phyloP scores from a whole-genome alignment of 2,329 filamentous ascomycete genomes.

The Pseudocercospora cruenta region DNA sequence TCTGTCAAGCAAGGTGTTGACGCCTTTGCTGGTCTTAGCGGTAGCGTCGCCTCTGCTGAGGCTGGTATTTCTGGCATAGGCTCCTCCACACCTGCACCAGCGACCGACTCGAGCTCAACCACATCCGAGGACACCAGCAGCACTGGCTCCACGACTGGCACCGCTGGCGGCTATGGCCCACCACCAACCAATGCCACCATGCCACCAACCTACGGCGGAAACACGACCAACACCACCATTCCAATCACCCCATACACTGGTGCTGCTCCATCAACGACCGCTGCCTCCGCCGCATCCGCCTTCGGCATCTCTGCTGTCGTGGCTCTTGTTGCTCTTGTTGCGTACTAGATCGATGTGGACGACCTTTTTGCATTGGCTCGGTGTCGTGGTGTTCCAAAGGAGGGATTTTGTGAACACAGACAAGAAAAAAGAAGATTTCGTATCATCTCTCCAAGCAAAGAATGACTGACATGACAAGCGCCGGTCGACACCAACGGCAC shows the following conservation, averaged over 20 bases:
- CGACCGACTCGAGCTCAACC: not conserved
- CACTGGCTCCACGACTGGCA: not conserved
- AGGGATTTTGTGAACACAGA: not conserved
- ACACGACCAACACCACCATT: slow-evolving; percentile 4
- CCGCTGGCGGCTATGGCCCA: slow-evolving; percentile 6
- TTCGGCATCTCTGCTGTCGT: slow-evolving; percentile 2
- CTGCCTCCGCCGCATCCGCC: not conserved
- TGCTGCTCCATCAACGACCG: not conserved
- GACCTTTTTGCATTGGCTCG: not conserved
- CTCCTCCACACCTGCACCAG: not conserved
- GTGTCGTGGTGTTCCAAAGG: not conserved
- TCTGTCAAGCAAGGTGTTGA: not conserved
- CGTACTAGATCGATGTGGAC: not conserved
- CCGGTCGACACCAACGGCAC: slow-evolving; percentile 2
- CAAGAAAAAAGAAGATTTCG: not conserved
- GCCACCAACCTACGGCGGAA: not conserved
- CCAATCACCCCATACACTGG: slow-evolving; percentile 8
- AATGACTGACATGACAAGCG: slow-evolving; percentile 3
- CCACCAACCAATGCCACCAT: slow-evolving; percentile 2
- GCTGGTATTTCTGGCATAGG: not conserved
- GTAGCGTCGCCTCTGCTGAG: slow-evolving; percentile 5
- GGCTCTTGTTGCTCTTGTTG: not conserved
- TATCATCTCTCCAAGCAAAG: not conserved
- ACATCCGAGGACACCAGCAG: not conserved
- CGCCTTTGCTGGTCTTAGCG: not conserved